These are phyloP conservation scores for Taphrina deformans DNA, from an alignment of 1,139 yeast species.

Conservation along the genomic window DNA sequence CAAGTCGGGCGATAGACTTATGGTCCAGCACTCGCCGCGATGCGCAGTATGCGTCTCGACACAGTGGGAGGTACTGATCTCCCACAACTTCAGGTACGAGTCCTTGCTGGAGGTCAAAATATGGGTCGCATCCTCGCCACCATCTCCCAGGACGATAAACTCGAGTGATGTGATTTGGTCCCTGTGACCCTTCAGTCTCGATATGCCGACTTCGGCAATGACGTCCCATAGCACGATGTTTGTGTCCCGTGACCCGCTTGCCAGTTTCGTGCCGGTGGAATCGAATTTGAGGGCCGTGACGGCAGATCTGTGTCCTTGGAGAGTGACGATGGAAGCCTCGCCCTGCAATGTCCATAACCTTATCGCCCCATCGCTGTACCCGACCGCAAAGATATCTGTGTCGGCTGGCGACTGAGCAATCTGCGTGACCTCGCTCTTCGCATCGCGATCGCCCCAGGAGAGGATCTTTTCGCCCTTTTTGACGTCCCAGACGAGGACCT, in stretches of 20 bases:
- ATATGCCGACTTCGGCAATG: constrained; percentile 85
- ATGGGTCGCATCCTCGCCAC: constrained; percentile 46
- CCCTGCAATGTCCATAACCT: constrained; percentile 91
- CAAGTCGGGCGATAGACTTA: constrained; percentile 52
- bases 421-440: constrained; percentile 39
- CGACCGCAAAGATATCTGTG: constrained; percentile 78
- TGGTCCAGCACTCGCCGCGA: constrained; percentile 87
- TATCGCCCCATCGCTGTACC: constrained; percentile 83
- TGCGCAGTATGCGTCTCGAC: constrained; percentile 94
- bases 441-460: constrained; percentile 39
- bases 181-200: constrained; percentile 82
- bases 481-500: constrained; percentile 83
- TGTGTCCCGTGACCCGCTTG: constrained; percentile 85
- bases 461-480: constrained; percentile 68
- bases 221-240: constrained; percentile 90
- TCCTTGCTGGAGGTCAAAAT: constrained; percentile 79
- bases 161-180: constrained; percentile 77
- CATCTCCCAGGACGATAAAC: constrained; percentile 47
- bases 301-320: constrained; percentile 84
- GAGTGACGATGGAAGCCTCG: constrained; percentile 69
- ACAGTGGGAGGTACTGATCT: constrained; percentile 81
- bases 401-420: constrained; percentile 42
- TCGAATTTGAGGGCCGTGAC: constrained; percentile 71
- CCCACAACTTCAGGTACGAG: constrained; percentile 92
- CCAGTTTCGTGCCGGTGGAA: constrained; percentile 74